A percentile compares a stretch with the other conserved stretches of the same genome.
Conservation (phyloP, 352 stramenopile genomes). For the Globisporangium rhizosaccharum region DNA sequence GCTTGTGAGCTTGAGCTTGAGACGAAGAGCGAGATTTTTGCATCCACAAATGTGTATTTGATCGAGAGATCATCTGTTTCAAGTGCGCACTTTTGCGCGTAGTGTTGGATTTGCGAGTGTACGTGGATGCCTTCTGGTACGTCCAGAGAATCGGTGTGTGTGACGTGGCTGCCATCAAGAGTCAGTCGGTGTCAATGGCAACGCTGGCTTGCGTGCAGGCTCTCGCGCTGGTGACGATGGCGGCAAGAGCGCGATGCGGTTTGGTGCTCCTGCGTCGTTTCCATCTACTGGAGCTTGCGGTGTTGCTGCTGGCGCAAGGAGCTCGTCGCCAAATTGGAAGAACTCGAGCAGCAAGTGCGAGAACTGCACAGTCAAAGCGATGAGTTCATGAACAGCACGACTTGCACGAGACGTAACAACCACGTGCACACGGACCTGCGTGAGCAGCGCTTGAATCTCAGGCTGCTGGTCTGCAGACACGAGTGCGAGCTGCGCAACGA, state of each 20-base stretch:
- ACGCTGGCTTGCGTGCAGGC: not conserved
- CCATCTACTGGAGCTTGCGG: not conserved
- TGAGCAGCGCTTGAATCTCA: constrained; percentile 21
- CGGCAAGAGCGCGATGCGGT: not conserved
- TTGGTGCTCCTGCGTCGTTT: not conserved
- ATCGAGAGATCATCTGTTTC: not conserved
- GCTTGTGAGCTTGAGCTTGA: not conserved
- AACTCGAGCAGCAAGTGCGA: constrained; percentile 11
- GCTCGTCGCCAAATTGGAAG: constrained; percentile 6
- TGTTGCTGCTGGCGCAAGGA: constrained; percentile 3
- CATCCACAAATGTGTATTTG: not conserved
- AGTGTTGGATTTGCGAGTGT: not conserved
- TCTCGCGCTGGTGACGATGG: not conserved
- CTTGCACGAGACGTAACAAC: not conserved
- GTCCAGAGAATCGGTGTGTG: not conserved
- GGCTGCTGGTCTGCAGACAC: constrained; percentile 20
- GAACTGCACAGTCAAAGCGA: constrained; percentile 1
- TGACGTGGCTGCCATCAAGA: not conserved
- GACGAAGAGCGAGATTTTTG: not conserved
- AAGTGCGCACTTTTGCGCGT: not conserved
- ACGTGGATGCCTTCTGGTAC: constrained; percentile 1
- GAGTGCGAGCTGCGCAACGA: constrained; percentile 18
- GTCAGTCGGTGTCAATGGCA: too few relatives aligned
- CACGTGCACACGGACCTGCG: constrained; percentile 12
- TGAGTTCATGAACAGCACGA: not conserved